A percentile compares a stretch with the other conserved stretches of the same genome.
These are phyloP conservation scores for Calonectria pteridis DNA, from an alignment of 2,329 filamentous ascomycete species.

Conservation along the genomic window DNA sequence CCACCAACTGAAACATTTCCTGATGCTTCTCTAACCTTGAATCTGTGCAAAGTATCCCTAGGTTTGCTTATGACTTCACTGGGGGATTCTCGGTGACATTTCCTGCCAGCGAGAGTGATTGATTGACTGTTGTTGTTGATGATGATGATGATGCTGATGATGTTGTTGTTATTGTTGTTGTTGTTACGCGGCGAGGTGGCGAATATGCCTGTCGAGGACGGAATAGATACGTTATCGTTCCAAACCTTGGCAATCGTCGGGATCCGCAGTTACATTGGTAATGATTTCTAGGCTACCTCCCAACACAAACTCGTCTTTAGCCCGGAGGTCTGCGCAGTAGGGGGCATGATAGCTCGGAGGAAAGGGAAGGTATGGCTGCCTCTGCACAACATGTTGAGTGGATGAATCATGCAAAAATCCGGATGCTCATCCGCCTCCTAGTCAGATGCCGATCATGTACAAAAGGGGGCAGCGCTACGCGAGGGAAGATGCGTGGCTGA, in stretches of 20 bases:
- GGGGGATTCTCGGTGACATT: slow-evolving; percentile 13
- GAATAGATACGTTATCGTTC: not conserved
- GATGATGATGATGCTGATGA: too few species aligned
- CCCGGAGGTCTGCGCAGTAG: not conserved
- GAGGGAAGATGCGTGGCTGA: slow-evolving; percentile 23
- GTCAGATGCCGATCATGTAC: slow-evolving; percentile 23
- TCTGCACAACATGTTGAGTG: slow-evolving; percentile 11
- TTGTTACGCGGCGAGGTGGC: not conserved
- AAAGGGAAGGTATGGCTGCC: slow-evolving; percentile 1
- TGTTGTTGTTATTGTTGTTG: not conserved
- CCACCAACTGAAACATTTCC: slow-evolving; percentile 11
- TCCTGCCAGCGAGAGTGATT: not conserved
- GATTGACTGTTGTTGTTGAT: not conserved
- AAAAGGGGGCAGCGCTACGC: slow-evolving; percentile 21
- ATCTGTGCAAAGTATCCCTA: not conserved
- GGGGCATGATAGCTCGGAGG: slow-evolving; percentile 2
- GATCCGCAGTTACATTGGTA: slow-evolving; percentile 11
- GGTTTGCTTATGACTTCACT: not conserved
- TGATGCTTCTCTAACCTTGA: not conserved
- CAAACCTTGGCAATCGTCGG: not conserved
- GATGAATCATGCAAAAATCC: slow-evolving; percentile 24
- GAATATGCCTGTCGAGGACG: not conserved
- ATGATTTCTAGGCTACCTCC: not conserved
- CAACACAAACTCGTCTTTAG: not conserved
- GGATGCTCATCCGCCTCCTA: slow-evolving; percentile 14